These are phyloP conservation scores for Fusarium torreyae DNA, from an alignment of 2,329 filamentous ascomycete genomes.

Conservation along the genomic window DNA sequence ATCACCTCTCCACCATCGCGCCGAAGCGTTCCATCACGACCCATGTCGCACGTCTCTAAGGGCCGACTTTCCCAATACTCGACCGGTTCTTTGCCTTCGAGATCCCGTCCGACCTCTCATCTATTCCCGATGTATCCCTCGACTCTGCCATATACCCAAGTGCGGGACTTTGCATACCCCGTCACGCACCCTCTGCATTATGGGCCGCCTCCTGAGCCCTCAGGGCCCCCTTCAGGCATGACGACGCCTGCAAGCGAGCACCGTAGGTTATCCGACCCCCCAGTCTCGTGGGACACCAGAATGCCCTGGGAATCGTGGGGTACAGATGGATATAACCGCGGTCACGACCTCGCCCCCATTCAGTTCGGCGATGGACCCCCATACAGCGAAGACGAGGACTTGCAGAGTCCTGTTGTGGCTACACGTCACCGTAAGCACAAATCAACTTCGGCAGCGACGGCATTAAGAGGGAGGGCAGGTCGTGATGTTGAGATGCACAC, in stretches of 20 bases:
- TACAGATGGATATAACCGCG: conserved; percentile 69
- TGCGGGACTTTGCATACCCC: conserved; percentile 96
- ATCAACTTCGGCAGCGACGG: conserved; percentile 70
- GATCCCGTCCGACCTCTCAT: conserved; percentile 85
- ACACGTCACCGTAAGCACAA: conserved; percentile 90
- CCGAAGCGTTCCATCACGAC: conserved; percentile 73
- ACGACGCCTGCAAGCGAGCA: conserved; percentile 89
- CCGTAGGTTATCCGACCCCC: conserved; percentile 86
- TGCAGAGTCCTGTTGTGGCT: conserved; percentile 91
- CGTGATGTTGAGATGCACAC: conserved; percentile 63
- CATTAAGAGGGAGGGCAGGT: conserved; percentile 60
- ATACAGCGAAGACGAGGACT: conserved; percentile 95
- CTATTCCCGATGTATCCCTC: conserved; percentile 88
- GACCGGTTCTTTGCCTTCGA: conserved; percentile 75
- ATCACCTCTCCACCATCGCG: conserved; percentile 71
- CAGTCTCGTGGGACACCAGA: conserved; percentile 80
- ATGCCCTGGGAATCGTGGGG: conserved; percentile 72
- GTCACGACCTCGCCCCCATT: conserved; percentile 83
- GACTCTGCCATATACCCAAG: conserved; percentile 87
- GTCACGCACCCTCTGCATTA: conserved; percentile 89
- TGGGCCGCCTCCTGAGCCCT: conserved; percentile 85
- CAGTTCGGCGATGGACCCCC: conserved; percentile 90
- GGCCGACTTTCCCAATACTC: conserved; percentile 90
- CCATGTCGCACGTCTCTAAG: conserved; percentile 83
- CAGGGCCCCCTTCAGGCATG: conserved; percentile 78